phyloP scores from a whole-genome alignment of 2,329 filamentous ascomycete species.

The Fusarium multiceps region DNA sequence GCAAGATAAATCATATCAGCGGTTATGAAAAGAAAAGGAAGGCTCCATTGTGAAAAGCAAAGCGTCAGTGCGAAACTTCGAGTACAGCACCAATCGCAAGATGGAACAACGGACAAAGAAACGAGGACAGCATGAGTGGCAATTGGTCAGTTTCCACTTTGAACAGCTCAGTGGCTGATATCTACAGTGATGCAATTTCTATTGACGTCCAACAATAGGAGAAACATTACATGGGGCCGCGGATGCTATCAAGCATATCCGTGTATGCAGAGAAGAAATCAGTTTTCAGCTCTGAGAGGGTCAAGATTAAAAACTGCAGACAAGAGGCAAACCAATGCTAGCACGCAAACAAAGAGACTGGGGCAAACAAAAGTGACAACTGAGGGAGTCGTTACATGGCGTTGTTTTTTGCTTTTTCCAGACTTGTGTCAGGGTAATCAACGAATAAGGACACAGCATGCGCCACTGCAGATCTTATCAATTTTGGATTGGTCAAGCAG shows the following conservation, averaged over 20 bases:
- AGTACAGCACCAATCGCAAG: background rate
- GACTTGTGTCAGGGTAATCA: background rate
- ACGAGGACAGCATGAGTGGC: background rate
- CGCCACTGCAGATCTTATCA: background rate
- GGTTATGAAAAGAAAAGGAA: background rate
- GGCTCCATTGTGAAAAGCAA: background rate
- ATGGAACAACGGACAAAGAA: background rate
- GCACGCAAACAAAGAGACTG: background rate
- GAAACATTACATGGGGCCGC: background rate
- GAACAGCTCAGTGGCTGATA: background rate
- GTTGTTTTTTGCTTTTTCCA: background rate
- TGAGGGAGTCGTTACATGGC: constrained; percentile 2
- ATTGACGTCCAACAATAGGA: background rate
- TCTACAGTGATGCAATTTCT: background rate
- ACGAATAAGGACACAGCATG: background rate
- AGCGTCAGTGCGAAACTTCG: background rate
- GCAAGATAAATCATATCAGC: background rate
- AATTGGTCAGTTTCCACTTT: background rate
- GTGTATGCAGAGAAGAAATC: background rate
- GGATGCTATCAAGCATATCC: background rate
- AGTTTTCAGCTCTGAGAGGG: background rate
- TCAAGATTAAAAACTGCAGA: background rate
- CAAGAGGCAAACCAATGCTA: background rate
- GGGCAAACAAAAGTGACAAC: background rate
- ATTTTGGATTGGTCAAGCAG: background rate